Evolutionary conservation across 2,329 filamentous ascomycete species (phyloP), one percentile per base, ranked within the genome.

Genomic region (Cordyceps cicadae): DNA sequence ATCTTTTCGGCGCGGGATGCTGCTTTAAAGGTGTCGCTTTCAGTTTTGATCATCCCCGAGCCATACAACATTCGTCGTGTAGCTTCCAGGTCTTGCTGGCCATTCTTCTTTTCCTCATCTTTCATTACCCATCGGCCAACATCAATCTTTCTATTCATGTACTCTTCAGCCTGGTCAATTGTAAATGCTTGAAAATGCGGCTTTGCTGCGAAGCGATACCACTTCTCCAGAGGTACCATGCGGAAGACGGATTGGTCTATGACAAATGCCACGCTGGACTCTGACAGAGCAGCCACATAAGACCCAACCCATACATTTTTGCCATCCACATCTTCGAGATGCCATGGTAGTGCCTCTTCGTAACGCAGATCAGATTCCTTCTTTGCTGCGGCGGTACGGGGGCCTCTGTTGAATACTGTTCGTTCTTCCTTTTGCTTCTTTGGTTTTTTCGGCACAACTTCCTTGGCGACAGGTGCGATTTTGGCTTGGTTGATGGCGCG

Each of bases 281-380:
- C 87, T 0, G 93, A 96, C 43, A 97, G 81, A 19, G 92, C 90
- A 29, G 89, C 88, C 68, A 97, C 89, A 67, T 97, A 97, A 61
- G 87, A 89, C 50, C 92, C 94, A 39, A 94, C 87, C 91, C 92
- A 97, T 3, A 90, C 89, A 67, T 96, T 93, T 72, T 93, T 96
- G 65, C 92, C 91, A 69, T 99, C 93, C 46, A 92, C 95, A 72
- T 99, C 94, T 71, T 99, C 94, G 41, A 99, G 75, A 71, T 97
- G 92, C 94, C 94, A 99, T 6, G 94, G 94, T 54, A 97, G 79
- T 4, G 93, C 91, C 73, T 99, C 94, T 71, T 97, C 94, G 66
- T 97, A 99, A 64, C 92, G 88, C 75, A 85, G 85, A 61, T 85
- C 83, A 0, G 81, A 79, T 62, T 86, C 81, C 77, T 81, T 95